These are phyloP conservation scores for Linnemannia schmuckeri DNA, from an alignment of 192 early-diverging fungal species.

Conservation along the genomic window DNA sequence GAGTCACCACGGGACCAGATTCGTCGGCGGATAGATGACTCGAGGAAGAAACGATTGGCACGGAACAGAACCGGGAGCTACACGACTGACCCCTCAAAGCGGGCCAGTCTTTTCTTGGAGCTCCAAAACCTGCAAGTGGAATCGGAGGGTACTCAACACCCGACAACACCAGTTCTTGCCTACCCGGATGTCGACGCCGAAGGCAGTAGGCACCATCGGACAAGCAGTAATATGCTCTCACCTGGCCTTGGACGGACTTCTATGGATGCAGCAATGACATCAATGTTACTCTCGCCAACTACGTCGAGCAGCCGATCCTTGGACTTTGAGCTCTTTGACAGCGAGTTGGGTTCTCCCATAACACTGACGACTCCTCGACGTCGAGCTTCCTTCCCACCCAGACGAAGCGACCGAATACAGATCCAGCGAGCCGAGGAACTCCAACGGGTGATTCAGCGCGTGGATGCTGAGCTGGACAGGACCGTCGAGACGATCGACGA, in stretches of 20 bases:
- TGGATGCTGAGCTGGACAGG: constrained; percentile 36
- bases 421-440: constrained; percentile 12
- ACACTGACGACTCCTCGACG: not conserved
- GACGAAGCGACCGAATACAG: constrained; percentile 9
- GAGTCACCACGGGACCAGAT: constrained; percentile 1
- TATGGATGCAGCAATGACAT: not conserved
- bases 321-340: not conserved
- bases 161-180: not conserved
- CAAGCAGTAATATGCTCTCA: not conserved
- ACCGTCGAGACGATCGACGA: constrained; percentile 42
- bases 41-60: not conserved
- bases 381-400: constrained; percentile 12
- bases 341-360: not conserved
- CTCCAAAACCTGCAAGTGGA: constrained; percentile 14
- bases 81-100: constrained; percentile 1
- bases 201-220: not conserved
- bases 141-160: not conserved
- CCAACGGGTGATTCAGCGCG: constrained; percentile 26
- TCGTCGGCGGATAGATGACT: not conserved
- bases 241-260: not conserved
- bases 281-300: not conserved
- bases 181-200: no score
- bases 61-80: not conserved
- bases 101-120: constrained; percentile 38
- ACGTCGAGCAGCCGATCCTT: not conserved